Base-by-base conservation (phyloP, 2,329 filamentous ascomycete species). In the Beauveria caledonica region DNA sequence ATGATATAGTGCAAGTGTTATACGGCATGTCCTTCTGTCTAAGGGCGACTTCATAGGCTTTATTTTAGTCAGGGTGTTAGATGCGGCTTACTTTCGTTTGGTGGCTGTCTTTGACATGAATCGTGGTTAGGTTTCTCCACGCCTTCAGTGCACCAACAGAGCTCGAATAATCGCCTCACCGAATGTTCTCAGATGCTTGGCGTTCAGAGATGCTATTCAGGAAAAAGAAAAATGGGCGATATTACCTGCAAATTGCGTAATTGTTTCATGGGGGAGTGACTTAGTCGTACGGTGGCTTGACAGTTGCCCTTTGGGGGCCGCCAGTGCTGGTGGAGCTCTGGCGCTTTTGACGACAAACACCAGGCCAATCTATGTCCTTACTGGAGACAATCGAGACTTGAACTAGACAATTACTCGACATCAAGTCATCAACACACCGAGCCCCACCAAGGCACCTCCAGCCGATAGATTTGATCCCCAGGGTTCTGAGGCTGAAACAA, bases 401-500 rank as follows among this genome's bases (percentile, higher is more conserved):
- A n/a, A 49, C 25, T 25, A 33, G 10, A 6, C 49, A 2, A 36
- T 36, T 36, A 15, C 33, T 36, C 33, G 15, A 36, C 33, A 36
- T 13, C 33, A 15, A 36, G 15, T 15, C 33, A 36, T 13, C 33
- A 15, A 36, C 33, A 36, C 33, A 36, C 33, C 33, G 33, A 36
- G 33, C 33, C 33, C 33, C 33, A 13, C 33, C 11, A 36, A 13
- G 11, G 11, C 33, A 36, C 33, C 5, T 36, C 11, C 13, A 15
- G 13, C 13, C 13, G 45, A n/a, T 15, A 48, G 33, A n/a, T 36
- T 2, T 19, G 44, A 27, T 42, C 44, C 21, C 10, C 44, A 15
- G 15, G 29, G 54, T 45, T 45, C 15, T 49, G 54, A 57, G 45
- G 54, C 44, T 57, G 45, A 57, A 33, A 57, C 54, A 49, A 57